Evolutionary conservation across 371 early-diverging fungal species (phyloP).

Genomic region (Coemansia linderi): DNA sequence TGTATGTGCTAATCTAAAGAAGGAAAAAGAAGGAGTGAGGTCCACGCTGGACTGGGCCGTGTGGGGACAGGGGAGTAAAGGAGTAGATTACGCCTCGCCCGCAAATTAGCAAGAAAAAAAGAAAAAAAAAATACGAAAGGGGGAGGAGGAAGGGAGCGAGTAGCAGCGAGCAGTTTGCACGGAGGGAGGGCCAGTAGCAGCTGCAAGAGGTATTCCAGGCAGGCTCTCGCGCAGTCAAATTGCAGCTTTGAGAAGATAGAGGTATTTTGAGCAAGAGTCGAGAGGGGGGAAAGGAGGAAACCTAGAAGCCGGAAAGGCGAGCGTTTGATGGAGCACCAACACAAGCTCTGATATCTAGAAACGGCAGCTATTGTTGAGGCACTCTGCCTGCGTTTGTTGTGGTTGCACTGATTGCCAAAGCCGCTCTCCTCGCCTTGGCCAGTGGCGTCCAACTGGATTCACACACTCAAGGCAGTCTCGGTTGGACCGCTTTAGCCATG

Average conservation of each 20-base stretch:
- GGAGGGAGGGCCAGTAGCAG: not conserved
- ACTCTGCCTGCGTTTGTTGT: conserved; percentile 1
- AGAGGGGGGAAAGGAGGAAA: not conserved
- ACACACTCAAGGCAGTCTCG: not conserved
- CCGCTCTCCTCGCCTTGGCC: not conserved
- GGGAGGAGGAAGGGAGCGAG: not conserved
- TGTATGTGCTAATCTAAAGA: conserved; percentile 11
- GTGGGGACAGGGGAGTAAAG: not conserved
- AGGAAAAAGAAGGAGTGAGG: not conserved
- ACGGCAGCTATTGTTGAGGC: not conserved
- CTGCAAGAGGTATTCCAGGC: not conserved
- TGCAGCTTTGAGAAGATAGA: not conserved
- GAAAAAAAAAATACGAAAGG: conserved; percentile 3
- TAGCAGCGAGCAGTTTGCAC: conserved; percentile 3
- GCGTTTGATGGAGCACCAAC: not conserved
- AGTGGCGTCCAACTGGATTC: conserved; percentile 4
- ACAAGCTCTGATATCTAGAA: not conserved
- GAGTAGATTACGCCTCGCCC: conserved; percentile 7
- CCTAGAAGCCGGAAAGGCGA: conserved; percentile 1
- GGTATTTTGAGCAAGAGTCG: not conserved
- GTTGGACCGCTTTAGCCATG: not conserved
- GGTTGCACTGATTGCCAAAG: conserved; percentile 1
- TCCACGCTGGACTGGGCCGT: conserved; percentile 7
- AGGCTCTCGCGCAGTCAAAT: not conserved
- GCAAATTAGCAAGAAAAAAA: conserved; percentile 9